Conservation (phyloP, 805 yeast species). For the Yarrowia alimentaria region DNA sequence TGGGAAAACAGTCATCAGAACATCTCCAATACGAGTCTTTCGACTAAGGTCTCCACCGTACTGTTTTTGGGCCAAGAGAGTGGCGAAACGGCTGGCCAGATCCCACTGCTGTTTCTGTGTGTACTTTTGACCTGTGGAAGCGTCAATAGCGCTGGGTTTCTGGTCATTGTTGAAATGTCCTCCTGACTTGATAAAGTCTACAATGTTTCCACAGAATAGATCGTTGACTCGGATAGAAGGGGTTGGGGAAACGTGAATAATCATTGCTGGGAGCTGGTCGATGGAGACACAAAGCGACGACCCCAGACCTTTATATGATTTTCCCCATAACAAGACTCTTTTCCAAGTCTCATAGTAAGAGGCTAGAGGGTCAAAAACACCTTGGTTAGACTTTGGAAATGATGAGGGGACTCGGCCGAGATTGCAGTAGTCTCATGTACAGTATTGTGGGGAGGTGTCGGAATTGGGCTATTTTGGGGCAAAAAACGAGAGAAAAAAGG, state of each 20-base stretch:
- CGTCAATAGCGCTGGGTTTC: conserved; percentile 1
- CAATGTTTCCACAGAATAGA: conserved; percentile 2
- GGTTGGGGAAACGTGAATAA: conserved; percentile 8
- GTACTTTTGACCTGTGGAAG: background rate
- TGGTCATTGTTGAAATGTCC: conserved; percentile 6
- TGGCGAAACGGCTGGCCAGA: background rate
- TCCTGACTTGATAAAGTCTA: conserved; percentile 4
- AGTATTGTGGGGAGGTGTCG: too few species aligned
- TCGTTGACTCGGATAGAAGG: conserved; percentile 12
- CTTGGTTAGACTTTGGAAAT: too few species aligned
- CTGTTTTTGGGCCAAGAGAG: background rate
- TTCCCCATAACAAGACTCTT: too few species aligned
- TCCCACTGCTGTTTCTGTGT: background rate
- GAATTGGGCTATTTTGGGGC: too few species aligned
- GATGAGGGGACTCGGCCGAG: too few species aligned
- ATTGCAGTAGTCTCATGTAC: too few species aligned
- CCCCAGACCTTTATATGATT: too few species aligned
- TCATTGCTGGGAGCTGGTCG: too few species aligned
- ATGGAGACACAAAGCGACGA: too few species aligned
- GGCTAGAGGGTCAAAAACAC: too few species aligned
- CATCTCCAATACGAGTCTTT: background rate
- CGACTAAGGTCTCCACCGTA: background rate
- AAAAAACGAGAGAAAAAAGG: too few species aligned
- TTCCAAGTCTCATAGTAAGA: too few species aligned
- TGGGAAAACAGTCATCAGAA: background rate